A percentile compares a stretch with the other conserved stretches of the same genome.
phyloP scores from a whole-genome alignment of 345 rosid genomes.

The Excoecaria agallocha region DNA sequence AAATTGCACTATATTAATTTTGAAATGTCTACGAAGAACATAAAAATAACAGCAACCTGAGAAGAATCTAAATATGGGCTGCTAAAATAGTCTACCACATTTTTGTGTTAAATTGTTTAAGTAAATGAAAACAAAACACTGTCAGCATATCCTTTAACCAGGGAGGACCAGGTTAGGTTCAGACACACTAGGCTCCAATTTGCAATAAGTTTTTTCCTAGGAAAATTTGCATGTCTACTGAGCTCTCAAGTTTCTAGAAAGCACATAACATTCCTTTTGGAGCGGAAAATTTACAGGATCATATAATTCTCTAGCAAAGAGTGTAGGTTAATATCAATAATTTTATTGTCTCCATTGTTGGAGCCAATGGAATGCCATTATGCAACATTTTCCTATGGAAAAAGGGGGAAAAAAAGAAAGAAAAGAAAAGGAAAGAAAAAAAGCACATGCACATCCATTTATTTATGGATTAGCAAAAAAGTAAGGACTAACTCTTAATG shows the following conservation, averaged over 20 bases:
- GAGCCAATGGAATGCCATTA: background rate
- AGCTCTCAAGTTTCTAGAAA: slow-evolving; percentile 40
- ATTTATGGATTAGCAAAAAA: no score
- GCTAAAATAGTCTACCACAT: background rate
- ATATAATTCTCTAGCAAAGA: slow-evolving; percentile 36
- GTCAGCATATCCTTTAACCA: background rate
- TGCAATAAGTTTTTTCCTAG: slow-evolving; percentile 4
- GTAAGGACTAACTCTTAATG: background rate
- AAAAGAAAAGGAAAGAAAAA: no score
- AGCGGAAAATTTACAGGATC: slow-evolving; percentile 42
- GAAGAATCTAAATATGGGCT: background rate
- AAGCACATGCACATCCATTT: no score
- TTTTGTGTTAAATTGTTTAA: background rate
- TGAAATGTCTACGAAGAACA: background rate
- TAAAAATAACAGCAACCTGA: background rate
- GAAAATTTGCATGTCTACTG: slow-evolving; percentile 19
- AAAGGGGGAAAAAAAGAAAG: no score
- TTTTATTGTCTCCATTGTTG: background rate
- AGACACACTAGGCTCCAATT: slow-evolving; percentile 10
- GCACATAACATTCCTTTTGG: slow-evolving; percentile 34
- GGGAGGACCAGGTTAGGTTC: slow-evolving; percentile 3
- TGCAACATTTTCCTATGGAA: background rate
- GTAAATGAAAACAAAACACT: background rate
- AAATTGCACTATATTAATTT: slow-evolving; percentile 1
- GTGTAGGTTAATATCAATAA: slow-evolving; percentile 12